A percentile compares a stretch with the other conserved stretches of the same genome.
phyloP scores from a whole-genome alignment of 1,284 basidiomycete species.

The Moesziomyces sp. region DNA sequence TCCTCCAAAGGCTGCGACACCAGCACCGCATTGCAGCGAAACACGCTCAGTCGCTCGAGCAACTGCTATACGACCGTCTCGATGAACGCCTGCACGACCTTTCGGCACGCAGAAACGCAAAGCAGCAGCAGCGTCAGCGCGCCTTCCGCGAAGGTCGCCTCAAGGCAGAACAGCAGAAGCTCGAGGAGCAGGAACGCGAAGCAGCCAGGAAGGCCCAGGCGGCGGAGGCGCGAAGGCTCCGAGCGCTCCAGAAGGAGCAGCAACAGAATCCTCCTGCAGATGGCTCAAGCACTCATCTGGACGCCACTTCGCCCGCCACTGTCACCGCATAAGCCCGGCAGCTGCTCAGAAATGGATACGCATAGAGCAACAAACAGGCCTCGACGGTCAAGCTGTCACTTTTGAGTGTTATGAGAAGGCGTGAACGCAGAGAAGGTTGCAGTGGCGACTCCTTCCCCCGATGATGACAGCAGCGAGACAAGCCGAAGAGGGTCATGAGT shows the following conservation, averaged over 20 bases:
- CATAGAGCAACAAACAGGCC: no score
- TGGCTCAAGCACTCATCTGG: slow-evolving; percentile 11
- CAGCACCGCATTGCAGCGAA: slow-evolving; percentile 20
- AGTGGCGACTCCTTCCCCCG: no score
- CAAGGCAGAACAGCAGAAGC: slow-evolving; percentile 20
- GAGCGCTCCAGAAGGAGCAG: slow-evolving; percentile 31
- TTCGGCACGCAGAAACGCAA: slow-evolving; percentile 2
- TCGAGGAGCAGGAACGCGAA: slow-evolving; percentile 33
- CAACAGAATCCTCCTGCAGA: slow-evolving; percentile 18
- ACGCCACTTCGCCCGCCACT: slow-evolving; percentile 19
- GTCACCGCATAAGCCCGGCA: slow-evolving; percentile 6
- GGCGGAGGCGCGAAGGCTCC: slow-evolving; percentile 21
- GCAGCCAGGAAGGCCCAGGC: slow-evolving; percentile 29
- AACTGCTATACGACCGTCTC: slow-evolving; percentile 36
- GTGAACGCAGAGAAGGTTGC: no score
- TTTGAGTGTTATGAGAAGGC: no score
- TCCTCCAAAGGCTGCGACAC: slow-evolving; percentile 31
- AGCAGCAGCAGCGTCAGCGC: slow-evolving; percentile 13
- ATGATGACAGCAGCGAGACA: background rate
- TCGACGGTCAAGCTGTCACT: no score
- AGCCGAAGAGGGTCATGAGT: background rate
- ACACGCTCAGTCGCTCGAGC: slow-evolving; percentile 36
- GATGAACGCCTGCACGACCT: slow-evolving; percentile 29
- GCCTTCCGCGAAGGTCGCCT: slow-evolving; percentile 16
- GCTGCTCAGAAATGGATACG: no score